phyloP scores from a whole-genome alignment of 2,329 filamentous ascomycete species.

The Pyricularia pennisetigena region DNA sequence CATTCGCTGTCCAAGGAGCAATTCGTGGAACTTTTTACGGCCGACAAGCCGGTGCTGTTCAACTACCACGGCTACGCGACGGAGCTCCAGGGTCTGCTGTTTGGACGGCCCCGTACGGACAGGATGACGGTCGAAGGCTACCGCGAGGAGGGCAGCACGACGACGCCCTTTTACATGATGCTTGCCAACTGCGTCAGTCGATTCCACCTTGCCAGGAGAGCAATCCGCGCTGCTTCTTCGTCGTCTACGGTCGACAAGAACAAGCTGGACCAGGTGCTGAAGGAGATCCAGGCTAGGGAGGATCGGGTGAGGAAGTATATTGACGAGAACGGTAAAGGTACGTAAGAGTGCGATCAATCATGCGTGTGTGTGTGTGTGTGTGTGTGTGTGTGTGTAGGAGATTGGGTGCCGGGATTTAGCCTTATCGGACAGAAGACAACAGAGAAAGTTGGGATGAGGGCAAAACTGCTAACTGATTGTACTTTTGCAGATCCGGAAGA shows the following conservation, averaged over 20 bases:
- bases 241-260: background rate
- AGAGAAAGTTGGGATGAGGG: background rate
- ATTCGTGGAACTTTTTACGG: slow-evolving; percentile 48
- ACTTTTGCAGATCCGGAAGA: background rate
- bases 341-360: background rate
- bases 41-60: slow-evolving; percentile 45
- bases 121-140: slow-evolving; percentile 49
- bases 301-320: background rate
- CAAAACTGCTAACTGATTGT: background rate
- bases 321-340: background rate
- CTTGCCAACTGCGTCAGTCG: slow-evolving; percentile 49
- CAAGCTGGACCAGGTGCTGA: background rate
- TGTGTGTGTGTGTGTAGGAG: background rate
- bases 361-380: background rate
- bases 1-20: slow-evolving; percentile 41
- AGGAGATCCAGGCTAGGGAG: background rate
- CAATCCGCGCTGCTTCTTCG: slow-evolving; percentile 28
- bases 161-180: slow-evolving; percentile 64
- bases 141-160: slow-evolving; percentile 56
- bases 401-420: background rate
- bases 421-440: background rate
- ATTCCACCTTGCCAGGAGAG: slow-evolving; percentile 47
- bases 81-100: slow-evolving; percentile 52
- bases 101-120: slow-evolving; percentile 40
- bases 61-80: slow-evolving; percentile 58